Conservation (phyloP, 1,284 basidiomycete species). For the Rhodotorula sp. region DNA sequence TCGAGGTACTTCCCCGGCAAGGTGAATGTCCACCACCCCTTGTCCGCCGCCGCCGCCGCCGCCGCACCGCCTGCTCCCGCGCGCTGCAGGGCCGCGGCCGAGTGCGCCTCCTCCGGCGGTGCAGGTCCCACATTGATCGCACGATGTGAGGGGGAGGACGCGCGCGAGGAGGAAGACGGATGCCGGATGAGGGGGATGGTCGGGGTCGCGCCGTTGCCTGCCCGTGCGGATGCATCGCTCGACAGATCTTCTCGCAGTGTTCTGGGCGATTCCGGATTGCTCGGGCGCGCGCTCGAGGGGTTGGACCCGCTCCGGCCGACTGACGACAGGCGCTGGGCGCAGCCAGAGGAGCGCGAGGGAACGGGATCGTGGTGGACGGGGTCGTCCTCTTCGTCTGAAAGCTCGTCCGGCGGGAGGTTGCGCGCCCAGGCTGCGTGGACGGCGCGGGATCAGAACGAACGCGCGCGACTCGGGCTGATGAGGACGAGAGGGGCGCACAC, state of each 20-base stretch:
- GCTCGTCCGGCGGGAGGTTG: conserved; percentile 28
- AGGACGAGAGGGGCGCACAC: conserved; percentile 4
- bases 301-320: neutral
- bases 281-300: neutral
- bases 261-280: neutral
- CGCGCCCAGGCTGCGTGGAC: conserved; percentile 32
- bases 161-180: conserved; percentile 14
- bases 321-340: neutral
- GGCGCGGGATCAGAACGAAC: too few species aligned
- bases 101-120: conserved; percentile 3
- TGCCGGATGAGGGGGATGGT: neutral
- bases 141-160: neutral
- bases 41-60: conserved; percentile 11
- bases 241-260: neutral
- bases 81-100: neutral
- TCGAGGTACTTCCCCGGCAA: conserved; percentile 44
- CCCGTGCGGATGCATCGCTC: neutral
- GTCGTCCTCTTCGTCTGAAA: conserved; percentile 16
- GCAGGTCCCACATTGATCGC: conserved; percentile 1
- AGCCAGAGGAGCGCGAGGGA: neutral
- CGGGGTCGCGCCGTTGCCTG: neutral
- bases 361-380: conserved; percentile 6
- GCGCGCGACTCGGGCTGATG: conserved; percentile 1
- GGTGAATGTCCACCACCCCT: conserved; percentile 47
- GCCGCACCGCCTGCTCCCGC: neutral